A percentile compares a stretch with the other conserved stretches of the same genome.
These are phyloP conservation scores for Lolium rigidum DNA, from an alignment of 176 grass and related monocot genomes.

Conservation along the genomic window DNA sequence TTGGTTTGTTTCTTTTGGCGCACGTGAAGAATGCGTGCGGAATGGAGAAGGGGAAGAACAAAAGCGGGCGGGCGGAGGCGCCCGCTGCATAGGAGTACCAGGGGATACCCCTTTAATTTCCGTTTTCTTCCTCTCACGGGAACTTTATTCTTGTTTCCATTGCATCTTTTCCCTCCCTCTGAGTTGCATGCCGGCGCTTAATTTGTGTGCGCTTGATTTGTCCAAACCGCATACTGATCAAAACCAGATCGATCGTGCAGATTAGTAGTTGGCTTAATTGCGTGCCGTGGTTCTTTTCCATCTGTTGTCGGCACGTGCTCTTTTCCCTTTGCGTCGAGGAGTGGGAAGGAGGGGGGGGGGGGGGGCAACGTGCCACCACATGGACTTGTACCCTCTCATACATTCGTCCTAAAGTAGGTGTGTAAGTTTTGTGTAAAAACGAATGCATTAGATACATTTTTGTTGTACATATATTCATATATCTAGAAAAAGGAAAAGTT, in stretches of 20 bases:
- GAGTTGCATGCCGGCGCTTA: background rate
- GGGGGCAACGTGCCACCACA: too few relatives aligned
- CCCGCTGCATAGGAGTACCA: too few relatives aligned
- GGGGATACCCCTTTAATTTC: background rate
- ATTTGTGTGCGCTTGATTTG: slow-evolving; percentile 7
- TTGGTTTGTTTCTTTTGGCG: slow-evolving; percentile 12
- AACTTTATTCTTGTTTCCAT: background rate
- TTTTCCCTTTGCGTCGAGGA: background rate
- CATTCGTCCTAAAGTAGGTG: too few relatives aligned
- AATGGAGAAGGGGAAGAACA: background rate
- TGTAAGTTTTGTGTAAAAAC: too few relatives aligned
- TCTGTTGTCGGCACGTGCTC: background rate
- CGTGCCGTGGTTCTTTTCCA: background rate
- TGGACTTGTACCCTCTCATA: too few relatives aligned
- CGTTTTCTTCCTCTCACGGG: background rate
- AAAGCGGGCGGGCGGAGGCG: background rate
- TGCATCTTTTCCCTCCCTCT: background rate
- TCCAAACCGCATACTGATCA: slow-evolving; percentile 31
- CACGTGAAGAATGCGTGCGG: slow-evolving; percentile 45
- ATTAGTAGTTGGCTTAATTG: background rate
- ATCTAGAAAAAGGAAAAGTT: too few relatives aligned
- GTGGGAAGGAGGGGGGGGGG: too few relatives aligned
- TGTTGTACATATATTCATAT: too few relatives aligned
- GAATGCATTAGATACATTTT: too few relatives aligned
- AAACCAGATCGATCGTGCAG: background rate